These are phyloP conservation scores for Paramecium primaurelia DNA, from an alignment of 73 alveolate genomes.

Conservation along the genomic window DNA sequence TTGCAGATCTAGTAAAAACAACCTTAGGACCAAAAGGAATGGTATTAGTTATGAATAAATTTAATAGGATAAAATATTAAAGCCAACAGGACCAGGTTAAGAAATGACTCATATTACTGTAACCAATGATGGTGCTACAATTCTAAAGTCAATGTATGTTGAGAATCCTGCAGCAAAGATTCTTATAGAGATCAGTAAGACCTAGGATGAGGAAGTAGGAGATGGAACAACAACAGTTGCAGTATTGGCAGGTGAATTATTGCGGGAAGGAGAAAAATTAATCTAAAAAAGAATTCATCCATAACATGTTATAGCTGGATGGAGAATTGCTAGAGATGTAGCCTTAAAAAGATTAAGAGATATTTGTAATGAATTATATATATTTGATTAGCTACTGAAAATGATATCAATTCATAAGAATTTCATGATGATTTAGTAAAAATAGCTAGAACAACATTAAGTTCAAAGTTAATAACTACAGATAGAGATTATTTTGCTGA, in stretches of 20 bases:
- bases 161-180: slow-evolving; percentile 99
- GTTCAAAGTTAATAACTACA: slow-evolving; percentile 90
- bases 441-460: slow-evolving; percentile 95
- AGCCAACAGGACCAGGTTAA: slow-evolving; percentile 85
- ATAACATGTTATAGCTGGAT: slow-evolving; percentile 87
- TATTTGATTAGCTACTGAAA: slow-evolving; percentile 68
- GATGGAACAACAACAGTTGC: slow-evolving; percentile 98
- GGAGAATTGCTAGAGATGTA: slow-evolving; percentile 93
- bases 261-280: slow-evolving; percentile 96
- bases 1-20: slow-evolving; percentile 96
- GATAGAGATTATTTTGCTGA: slow-evolving; percentile 95
- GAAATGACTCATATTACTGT: slow-evolving; percentile 84
- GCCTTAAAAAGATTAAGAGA: slow-evolving; percentile 78
- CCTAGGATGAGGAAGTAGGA: slow-evolving; percentile 96
- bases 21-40: slow-evolving; percentile 99
- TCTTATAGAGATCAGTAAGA: slow-evolving; percentile 92
- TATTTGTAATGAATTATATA: background rate
- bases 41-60: slow-evolving; percentile 51
- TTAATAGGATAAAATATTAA: slow-evolving; percentile 84
- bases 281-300: slow-evolving; percentile 91
- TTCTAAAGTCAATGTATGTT: slow-evolving; percentile 88
- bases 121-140: slow-evolving; percentile 98
- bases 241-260: slow-evolving; percentile 92
- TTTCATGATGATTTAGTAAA: slow-evolving; percentile 88
- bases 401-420: slow-evolving; percentile 73